Evolutionary conservation across 441 rosid species (phyloP), one percentile per base, ranked within the genome.

Genomic region (Codiaeum variegatum): DNA sequence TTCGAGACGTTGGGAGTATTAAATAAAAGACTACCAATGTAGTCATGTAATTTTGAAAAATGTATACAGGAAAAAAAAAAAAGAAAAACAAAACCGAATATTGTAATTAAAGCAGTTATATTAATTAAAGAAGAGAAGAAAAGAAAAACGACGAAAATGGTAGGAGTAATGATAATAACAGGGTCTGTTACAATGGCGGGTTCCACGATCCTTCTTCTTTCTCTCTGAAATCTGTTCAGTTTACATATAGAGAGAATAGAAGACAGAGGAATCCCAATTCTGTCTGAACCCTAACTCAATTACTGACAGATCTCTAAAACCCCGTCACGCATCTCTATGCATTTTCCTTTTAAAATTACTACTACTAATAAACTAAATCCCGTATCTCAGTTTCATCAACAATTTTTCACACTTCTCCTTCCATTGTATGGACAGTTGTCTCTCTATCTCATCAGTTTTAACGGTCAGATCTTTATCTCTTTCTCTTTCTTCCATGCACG

Each of bases 121-220:
- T n/a, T n/a, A n/a, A n/a, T n/a, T n/a, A n/a, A n/a, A n/a, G n/a
- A n/a, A n/a, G n/a, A n/a, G n/a, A n/a, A n/a, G n/a, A 21, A 47
- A 11, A 52, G 1, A 0, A 58, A 42, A 44, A 44, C 19, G 1
- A 59, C 21, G 8, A 24, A 64, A 55, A 13, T 2, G 26, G 66
- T 0, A 54, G 19, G 23, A 16, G 63, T 15, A 73, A 44, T 59
- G 46, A 60, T 67, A 31, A 58, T 31, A 54, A 40, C 19, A 11
- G 29, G 49, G 77, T 73, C 82, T 82, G 82, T 77, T 72, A 6
- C 73, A 9, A 72, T 81, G 86, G 85, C 83, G 87, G 88, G 83
- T 84, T 84, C 83, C 81, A 47, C 73, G 80, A 76, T 76, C 75
- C 56, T 81, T 76, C 80, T 26, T 65, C 83, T 69, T 40, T 62